phyloP scores from a whole-genome alignment of 1,139 yeast species.

The Kodamaea sp. region DNA sequence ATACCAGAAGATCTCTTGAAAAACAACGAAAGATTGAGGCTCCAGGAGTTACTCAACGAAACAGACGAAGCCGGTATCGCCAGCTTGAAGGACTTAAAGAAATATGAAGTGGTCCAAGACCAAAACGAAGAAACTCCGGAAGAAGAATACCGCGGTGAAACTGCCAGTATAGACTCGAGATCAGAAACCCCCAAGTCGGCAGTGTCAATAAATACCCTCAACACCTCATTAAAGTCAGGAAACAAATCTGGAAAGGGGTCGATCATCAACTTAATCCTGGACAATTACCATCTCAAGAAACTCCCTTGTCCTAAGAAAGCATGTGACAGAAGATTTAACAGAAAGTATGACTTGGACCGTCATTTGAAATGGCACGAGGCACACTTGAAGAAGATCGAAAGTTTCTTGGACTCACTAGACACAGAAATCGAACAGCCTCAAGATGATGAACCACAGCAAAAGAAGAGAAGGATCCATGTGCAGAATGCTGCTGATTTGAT shows the following conservation, averaged over 20 bases:
- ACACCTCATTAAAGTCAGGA: constrained; percentile 12
- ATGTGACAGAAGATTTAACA: constrained; percentile 50
- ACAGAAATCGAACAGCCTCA: neutral
- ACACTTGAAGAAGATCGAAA: constrained; percentile 33
- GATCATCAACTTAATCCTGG: constrained; percentile 39
- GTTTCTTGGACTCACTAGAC: constrained; percentile 31
- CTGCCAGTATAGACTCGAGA: constrained; percentile 5
- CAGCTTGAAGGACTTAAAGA: constrained; percentile 8
- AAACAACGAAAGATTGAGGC: constrained; percentile 23
- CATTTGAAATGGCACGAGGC: constrained; percentile 59
- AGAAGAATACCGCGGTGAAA: constrained; percentile 17
- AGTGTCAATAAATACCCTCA: constrained; percentile 24
- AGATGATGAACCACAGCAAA: constrained; percentile 4
- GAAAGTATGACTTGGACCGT: constrained; percentile 49
- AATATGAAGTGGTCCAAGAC: constrained; percentile 2
- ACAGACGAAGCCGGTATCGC: constrained; percentile 10
- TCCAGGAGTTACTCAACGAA: constrained; percentile 23
- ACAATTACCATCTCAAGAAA: constrained; percentile 32
- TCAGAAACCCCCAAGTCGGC: constrained; percentile 22
- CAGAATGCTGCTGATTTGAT: neutral
- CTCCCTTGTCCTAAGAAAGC: constrained; percentile 47
- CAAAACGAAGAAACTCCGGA: constrained; percentile 12
- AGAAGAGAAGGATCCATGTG: neutral
- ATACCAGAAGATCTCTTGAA: constrained; percentile 36
- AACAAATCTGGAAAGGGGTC: constrained; percentile 21